Base-by-base conservation (phyloP, 257 asterid species). In the Rubia yunnanensis region DNA sequence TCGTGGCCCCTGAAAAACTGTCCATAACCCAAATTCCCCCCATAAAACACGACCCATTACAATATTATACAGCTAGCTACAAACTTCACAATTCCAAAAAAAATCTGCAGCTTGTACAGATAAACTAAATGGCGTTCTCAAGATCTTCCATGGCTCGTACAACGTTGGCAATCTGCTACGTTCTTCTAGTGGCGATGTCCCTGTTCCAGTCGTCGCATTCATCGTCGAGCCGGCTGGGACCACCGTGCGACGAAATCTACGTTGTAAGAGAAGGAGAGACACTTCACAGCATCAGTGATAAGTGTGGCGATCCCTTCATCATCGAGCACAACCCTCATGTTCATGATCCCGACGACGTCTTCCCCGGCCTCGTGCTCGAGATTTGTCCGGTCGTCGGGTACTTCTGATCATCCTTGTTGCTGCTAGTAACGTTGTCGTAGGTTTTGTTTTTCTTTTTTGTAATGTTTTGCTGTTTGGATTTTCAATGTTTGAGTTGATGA, bases 221-320 rank as follows among this genome's bases (percentile, higher is more conserved):
- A 6, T 64, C 30, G 6, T 39, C 41, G 58, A 64, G 68, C 41
- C 18, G n/a, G 65, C 20, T 27, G 55, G 49, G 35, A 5, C 5
- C 18, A 48, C 44, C 8, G 22, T 76, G 80, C 10, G 71, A 71
- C 30, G 80, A 76, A 71, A 76, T 71, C 3, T 72, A 72, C 8
- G 72, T 76, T 3, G 77, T 76, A 13, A 63, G 53, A 72, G 80
- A 71, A 56, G 80, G 74, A 18, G 74, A 76, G 63, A 71, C 71
- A 10, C 77, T 72, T 38, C 72, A 72, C 48, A 64, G 61, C 5
- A 72, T 76, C 30, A 58, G 72, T 3, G 58, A 62, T 15, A 76
- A 68, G 50, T 76, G 77, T 0, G 38, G 15, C 2, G 66, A 72
- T 4, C 72, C 71, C 28, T 72, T 56, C 41, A 72, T 76, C 56